phyloP scores from a whole-genome alignment of 257 asterid genomes.

The Paraleonurus japonicus region DNA sequence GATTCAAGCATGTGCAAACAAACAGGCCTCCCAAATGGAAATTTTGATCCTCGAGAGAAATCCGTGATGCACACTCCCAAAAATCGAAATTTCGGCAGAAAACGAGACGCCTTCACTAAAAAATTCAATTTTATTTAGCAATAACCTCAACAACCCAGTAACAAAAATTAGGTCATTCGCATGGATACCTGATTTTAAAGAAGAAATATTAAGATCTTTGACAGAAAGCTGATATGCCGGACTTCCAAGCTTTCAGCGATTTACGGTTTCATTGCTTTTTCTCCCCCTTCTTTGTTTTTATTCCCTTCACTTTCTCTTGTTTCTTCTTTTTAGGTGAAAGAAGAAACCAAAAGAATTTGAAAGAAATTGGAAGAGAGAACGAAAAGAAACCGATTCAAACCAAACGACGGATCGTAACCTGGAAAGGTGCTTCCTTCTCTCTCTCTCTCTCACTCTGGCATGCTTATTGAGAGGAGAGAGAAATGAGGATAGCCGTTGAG shows the following conservation, averaged over 20 bases:
- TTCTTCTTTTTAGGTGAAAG: constrained; percentile 32
- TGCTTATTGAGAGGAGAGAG: constrained; percentile 59
- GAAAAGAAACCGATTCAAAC: constrained; percentile 37
- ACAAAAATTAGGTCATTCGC: constrained; percentile 6
- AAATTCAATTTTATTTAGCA: constrained; percentile 19
- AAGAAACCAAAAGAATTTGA: constrained; percentile 49
- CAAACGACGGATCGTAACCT: constrained; percentile 27
- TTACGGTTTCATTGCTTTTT: constrained; percentile 20
- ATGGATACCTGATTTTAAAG: constrained; percentile 19
- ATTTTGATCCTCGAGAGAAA: constrained; percentile 10
- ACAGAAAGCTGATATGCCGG: constrained; percentile 26
- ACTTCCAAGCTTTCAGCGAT: constrained; percentile 23
- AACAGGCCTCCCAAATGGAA: constrained; percentile 3
- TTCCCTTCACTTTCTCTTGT: constrained; percentile 48
- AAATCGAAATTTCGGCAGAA: constrained; percentile 10
- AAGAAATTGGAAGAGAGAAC: constrained; percentile 39
- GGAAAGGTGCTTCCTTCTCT: constrained; percentile 23
- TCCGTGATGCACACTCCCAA: constrained; percentile 14
- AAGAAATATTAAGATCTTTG: constrained; percentile 5
- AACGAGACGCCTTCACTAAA: constrained; percentile 6
- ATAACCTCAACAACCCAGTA: constrained; percentile 14
- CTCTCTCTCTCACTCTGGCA: constrained; percentile 22
- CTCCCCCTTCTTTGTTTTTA: not conserved
- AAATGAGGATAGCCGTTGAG: constrained; percentile 48
- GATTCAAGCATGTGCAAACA: constrained; percentile 10